Evolutionary conservation across 2,329 filamentous ascomycete species (phyloP).

Genomic region (Microdochium bolleyi): DNA sequence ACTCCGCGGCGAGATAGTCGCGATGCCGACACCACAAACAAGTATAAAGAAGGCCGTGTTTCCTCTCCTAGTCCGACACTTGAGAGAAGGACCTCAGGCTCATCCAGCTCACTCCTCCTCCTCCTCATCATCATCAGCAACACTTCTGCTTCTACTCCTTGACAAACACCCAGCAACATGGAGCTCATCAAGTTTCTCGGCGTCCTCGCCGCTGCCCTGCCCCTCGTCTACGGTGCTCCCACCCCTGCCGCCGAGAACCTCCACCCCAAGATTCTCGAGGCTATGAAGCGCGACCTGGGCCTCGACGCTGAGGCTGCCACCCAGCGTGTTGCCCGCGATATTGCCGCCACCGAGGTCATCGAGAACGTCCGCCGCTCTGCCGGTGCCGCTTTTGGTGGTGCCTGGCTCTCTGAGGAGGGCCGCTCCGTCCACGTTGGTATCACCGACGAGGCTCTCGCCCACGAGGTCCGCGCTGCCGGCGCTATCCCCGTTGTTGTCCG

Average conservation of each 20-base stretch:
- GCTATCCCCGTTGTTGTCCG: conserved; percentile 22
- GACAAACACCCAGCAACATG: conserved; percentile 20
- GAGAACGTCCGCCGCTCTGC: conserved; percentile 21
- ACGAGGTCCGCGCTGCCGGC: conserved; percentile 24
- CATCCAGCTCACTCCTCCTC: conserved; percentile 11
- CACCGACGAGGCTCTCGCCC: conserved; percentile 25
- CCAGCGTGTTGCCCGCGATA: conserved; percentile 27
- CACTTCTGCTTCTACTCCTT: conserved; percentile 11
- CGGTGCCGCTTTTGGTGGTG: conserved; percentile 26
- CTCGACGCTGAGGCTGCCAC: conserved; percentile 27
- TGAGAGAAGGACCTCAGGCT: conserved; percentile 10
- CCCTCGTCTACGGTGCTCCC: conserved; percentile 29
- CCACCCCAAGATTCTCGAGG: conserved; percentile 30
- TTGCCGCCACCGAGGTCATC: conserved; percentile 25
- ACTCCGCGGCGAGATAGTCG: no score
- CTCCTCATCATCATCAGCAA: conserved; percentile 13
- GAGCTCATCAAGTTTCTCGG: conserved; percentile 27
- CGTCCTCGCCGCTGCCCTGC: conserved; percentile 27
- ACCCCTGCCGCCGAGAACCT: conserved; percentile 22
- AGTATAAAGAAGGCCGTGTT: no score
- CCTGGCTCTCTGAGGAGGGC: conserved; percentile 27
- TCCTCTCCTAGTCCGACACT: conserved; percentile 9
- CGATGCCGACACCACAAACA: no score
- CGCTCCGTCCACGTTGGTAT: conserved; percentile 24
- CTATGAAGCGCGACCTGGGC: conserved; percentile 33